phyloP scores from a whole-genome alignment of 805 yeast genomes.

The Suhomyces vadensis region DNA sequence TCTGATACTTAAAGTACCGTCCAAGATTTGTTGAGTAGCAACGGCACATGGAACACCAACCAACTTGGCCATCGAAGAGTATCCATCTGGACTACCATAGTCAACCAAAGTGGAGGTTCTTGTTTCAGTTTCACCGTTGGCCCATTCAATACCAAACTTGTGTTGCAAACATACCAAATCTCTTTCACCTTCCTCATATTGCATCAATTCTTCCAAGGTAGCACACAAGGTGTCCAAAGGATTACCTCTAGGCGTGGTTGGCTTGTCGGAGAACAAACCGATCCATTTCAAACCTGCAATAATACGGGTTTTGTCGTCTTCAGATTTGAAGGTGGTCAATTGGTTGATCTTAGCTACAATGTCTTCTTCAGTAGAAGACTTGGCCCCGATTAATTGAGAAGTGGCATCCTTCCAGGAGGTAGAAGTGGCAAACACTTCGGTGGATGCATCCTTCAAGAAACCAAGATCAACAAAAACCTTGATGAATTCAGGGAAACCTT shows the following conservation, averaged over 20 bases:
- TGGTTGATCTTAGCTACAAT: constrained; percentile 72
- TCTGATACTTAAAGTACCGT: constrained; percentile 72
- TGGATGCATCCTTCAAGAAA: constrained; percentile 76
- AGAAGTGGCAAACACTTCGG: constrained; percentile 55
- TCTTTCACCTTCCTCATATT: constrained; percentile 92
- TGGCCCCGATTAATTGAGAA: constrained; percentile 71
- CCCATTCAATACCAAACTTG: constrained; percentile 96
- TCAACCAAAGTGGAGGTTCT: constrained; percentile 96
- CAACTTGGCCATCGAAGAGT: constrained; percentile 97
- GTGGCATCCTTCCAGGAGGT: constrained; percentile 89
- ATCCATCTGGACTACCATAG: constrained; percentile 84
- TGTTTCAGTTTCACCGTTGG: constrained; percentile 84
- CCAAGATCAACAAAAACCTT: constrained; percentile 94
- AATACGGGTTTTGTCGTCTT: constrained; percentile 82
- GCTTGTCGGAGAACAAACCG: constrained; percentile 78
- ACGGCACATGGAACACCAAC: constrained; percentile 99
- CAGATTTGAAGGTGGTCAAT: constrained; percentile 78
- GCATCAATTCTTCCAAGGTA: constrained; percentile 92
- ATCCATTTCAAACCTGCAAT: constrained; percentile 90
- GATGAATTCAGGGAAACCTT: constrained; percentile 98
- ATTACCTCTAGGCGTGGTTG: constrained; percentile 86
- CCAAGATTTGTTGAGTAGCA: constrained; percentile 82
- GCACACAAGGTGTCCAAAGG: constrained; percentile 97
- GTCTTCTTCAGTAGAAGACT: constrained; percentile 69
- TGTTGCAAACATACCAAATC: constrained; percentile 95